Conservation (phyloP, 371 early-diverging fungal genomes). For the Conidiobolus incongruus region DNA sequence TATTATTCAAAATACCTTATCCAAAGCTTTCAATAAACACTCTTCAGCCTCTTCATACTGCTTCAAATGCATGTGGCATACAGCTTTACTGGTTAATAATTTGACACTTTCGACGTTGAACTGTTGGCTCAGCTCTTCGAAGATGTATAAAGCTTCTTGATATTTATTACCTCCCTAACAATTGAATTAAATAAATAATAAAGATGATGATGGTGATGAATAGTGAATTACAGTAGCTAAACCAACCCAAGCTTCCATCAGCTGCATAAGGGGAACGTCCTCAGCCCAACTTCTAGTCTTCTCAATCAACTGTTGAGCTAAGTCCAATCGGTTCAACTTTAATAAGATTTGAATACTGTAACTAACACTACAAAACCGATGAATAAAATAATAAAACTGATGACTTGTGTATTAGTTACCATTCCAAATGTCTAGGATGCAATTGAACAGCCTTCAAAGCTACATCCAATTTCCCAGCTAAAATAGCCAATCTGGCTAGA, state of each 20-base stretch:
- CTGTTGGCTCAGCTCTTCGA: constrained; percentile 76
- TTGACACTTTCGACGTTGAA: constrained; percentile 42
- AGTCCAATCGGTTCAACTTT: constrained; percentile 56
- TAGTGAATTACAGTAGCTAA: constrained; percentile 24
- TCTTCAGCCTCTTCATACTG: constrained; percentile 72
- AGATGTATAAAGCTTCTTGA: constrained; percentile 78
- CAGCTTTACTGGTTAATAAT: constrained; percentile 64
- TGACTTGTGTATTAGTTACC: not conserved
- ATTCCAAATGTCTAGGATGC: constrained; percentile 3
- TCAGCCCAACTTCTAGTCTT: constrained; percentile 64
- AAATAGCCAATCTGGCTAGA: not conserved
- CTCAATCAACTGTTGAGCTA: constrained; percentile 62
- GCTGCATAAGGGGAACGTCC: constrained; percentile 72
- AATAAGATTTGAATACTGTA: constrained; percentile 59
- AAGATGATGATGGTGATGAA: not conserved
- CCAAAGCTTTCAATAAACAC: constrained; percentile 54
- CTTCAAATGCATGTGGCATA: constrained; percentile 55
- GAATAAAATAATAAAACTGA: not conserved
- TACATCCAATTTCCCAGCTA: not conserved
- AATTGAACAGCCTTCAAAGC: constrained; percentile 1
- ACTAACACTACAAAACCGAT: constrained; percentile 23
- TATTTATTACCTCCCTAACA: constrained; percentile 53
- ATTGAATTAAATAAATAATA: constrained; percentile 5
- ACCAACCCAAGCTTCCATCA: constrained; percentile 81
- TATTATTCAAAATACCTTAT: constrained; percentile 19